Evolutionary conservation across 306 rosid genomes (phyloP).

Genomic region (Leucaena leucocephala): DNA sequence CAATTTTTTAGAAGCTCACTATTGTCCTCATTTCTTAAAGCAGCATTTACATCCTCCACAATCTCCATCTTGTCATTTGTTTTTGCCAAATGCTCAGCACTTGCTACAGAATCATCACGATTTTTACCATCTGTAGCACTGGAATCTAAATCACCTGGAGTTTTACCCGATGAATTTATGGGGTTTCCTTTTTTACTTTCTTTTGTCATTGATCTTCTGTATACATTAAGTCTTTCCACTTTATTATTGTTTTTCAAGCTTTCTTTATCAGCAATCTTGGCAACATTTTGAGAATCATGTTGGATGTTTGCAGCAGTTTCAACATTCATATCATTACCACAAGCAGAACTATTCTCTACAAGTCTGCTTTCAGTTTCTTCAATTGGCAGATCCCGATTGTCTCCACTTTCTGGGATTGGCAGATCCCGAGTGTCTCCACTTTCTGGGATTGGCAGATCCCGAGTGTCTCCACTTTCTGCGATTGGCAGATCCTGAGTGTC

Average conservation of each 20-base stretch:
- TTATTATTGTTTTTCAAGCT: conserved; percentile 47
- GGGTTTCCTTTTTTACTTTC: conserved; percentile 65
- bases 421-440: conserved; percentile 48
- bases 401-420: conserved; percentile 46
- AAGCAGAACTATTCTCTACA: conserved; percentile 54
- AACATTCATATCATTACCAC: conserved; percentile 60
- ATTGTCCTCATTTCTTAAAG: conserved; percentile 46
- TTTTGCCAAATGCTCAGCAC: conserved; percentile 55
- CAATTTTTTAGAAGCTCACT: conserved; percentile 50
- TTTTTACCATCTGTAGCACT: conserved; percentile 42
- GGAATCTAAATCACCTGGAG: conserved; percentile 50
- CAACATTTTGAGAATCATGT: conserved; percentile 53
- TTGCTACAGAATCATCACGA: conserved; percentile 54
- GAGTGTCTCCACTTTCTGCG: conserved; percentile 51
- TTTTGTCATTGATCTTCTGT: conserved; percentile 69
- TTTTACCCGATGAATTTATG: conserved; percentile 44
- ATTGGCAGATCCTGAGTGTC: conserved; percentile 48
- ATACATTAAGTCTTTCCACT: conserved; percentile 68
- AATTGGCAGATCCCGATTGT: conserved; percentile 41
- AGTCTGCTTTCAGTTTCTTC: conserved; percentile 55
- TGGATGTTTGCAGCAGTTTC: conserved; percentile 51
- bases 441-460: conserved; percentile 53
- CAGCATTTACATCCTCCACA: conserved; percentile 47
- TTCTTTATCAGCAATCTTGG: conserved; percentile 51
- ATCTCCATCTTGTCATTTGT: conserved; percentile 46